Evolutionary conservation across 2,329 filamentous ascomycete species (phyloP).

Genomic region (Plenodomus lindquistii): DNA sequence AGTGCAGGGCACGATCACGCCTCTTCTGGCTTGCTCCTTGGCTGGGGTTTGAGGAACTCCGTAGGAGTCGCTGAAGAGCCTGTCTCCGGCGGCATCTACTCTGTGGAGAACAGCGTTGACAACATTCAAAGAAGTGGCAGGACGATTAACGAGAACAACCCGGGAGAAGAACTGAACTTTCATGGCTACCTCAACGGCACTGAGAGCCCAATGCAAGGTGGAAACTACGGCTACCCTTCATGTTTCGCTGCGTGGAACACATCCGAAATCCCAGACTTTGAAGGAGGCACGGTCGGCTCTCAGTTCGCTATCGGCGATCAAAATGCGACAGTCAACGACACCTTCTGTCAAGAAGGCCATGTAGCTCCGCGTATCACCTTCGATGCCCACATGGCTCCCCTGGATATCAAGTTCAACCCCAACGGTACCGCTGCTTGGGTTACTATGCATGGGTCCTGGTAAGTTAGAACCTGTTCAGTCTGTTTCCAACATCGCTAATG

Average conservation of each 20-base stretch:
- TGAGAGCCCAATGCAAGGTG: constrained; percentile 45
- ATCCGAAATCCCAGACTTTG: constrained; percentile 52
- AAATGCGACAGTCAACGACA: constrained; percentile 54
- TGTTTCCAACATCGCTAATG: background rate
- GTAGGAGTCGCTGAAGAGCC: constrained; percentile 71
- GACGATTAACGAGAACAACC: constrained; percentile 71
- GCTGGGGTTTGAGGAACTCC: constrained; percentile 74
- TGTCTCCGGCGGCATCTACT: constrained; percentile 53
- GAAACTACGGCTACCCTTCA: constrained; percentile 71
- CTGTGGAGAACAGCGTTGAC: constrained; percentile 73
- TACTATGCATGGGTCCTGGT: constrained; percentile 74
- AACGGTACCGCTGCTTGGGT: constrained; percentile 65
- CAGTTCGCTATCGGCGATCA: constrained; percentile 55
- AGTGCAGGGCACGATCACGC: constrained; percentile 52
- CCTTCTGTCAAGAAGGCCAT: constrained; percentile 46
- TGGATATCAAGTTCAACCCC: constrained; percentile 70
- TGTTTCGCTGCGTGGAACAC: constrained; percentile 71
- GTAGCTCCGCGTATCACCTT: constrained; percentile 61
- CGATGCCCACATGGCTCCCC: constrained; percentile 69
- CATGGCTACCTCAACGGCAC: constrained; percentile 65
- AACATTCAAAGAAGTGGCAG: constrained; percentile 60
- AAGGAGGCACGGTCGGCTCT: constrained; percentile 48
- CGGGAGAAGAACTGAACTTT: constrained; percentile 75
- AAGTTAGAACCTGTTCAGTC: constrained; percentile 5
- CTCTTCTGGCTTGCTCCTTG: constrained; percentile 55